These are phyloP conservation scores for Colletotrichum sp. DNA, from an alignment of 2,329 filamentous ascomycete species.

Conservation along the genomic window DNA sequence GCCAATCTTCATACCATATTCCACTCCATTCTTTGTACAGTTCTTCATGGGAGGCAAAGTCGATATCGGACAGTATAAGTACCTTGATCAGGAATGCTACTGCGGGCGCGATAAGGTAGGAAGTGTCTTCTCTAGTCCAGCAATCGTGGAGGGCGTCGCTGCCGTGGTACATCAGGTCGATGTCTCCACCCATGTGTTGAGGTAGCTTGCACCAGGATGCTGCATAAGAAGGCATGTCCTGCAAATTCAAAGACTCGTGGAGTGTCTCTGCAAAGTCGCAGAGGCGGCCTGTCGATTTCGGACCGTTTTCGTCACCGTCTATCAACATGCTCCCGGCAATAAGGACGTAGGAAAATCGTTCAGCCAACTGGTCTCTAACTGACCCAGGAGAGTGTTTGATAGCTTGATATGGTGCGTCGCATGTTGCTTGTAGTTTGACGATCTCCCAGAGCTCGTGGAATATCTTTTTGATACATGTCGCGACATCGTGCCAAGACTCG, in stretches of 20 bases:
- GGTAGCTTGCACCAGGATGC: neutral
- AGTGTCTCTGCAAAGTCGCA: neutral
- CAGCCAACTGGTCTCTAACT: accelerated
- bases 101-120: neutral
- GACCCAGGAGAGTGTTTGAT: neutral
- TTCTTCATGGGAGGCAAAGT: neutral
- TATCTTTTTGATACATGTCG: neutral
- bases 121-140: no score
- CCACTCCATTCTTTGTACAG: neutral
- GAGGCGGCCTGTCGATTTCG: accelerated
- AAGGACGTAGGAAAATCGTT: neutral
- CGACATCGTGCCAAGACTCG: neutral
- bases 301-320: neutral
- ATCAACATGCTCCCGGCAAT: neutral
- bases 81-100: neutral
- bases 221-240: neutral
- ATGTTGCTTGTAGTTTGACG: accelerated
- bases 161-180: neutral
- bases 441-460: neutral
- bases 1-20: no score
- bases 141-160: no score
- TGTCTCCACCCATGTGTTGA: neutral
- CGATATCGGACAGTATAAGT: neutral
- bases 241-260: neutral
- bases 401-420: neutral